Evolutionary conservation across 345 rosid species (phyloP).

Genomic region (Microcos paniculata): DNA sequence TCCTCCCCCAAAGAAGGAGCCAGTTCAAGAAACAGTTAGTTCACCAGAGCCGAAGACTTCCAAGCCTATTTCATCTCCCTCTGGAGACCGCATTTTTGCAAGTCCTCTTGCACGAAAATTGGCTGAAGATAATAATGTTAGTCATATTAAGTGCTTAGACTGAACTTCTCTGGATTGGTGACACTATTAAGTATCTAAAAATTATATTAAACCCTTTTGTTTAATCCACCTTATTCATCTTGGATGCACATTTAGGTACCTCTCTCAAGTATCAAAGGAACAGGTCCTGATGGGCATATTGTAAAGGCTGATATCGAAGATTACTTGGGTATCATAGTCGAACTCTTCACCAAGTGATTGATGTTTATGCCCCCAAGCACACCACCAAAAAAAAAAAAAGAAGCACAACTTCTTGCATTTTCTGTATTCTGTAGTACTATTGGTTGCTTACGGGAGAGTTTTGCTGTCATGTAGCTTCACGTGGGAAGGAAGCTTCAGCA

Average conservation of each 20-base stretch:
- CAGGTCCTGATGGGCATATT: conserved; percentile 85
- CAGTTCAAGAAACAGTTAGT: conserved; percentile 50
- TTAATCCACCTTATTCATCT: background rate
- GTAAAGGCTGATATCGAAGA: conserved; percentile 95
- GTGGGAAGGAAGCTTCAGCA: conserved; percentile 63
- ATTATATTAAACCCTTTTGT: background rate
- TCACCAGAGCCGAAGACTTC: conserved; percentile 59
- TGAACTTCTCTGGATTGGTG: background rate
- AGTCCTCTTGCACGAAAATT: conserved; percentile 89
- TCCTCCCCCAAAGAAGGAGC: conserved; percentile 60
- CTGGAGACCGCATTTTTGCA: conserved; percentile 77
- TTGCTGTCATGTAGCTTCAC: conserved; percentile 54
- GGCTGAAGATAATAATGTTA: conserved; percentile 84
- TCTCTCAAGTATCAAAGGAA: conserved; percentile 84
- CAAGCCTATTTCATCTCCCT: conserved; percentile 45
- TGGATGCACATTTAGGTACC: conserved; percentile 45
- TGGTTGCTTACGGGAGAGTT: conserved; percentile 13
- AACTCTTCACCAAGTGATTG: conserved; percentile 5
- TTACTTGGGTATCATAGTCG: conserved; percentile 60
- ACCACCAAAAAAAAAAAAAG: too few species aligned
- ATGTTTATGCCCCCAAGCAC: background rate
- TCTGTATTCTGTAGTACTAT: background rate
- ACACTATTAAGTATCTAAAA: background rate
- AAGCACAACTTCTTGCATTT: background rate
- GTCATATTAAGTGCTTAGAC: conserved; percentile 17